These are phyloP conservation scores for Escallonia herrerae DNA, from an alignment of 129 eudicot species.

Conservation along the genomic window DNA sequence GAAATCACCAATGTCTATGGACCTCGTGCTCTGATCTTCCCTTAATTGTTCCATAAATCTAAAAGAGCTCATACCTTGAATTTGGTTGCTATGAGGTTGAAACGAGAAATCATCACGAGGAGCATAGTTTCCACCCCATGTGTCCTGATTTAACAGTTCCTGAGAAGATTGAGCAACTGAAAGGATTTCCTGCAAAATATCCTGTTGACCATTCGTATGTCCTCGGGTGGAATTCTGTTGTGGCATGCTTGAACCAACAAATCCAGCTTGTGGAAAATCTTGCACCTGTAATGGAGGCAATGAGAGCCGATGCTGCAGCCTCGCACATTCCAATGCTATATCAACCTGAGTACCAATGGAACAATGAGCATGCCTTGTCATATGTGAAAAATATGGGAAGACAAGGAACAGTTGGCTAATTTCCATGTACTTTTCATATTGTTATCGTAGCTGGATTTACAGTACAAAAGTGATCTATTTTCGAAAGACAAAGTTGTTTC, in stretches of 20 bases:
- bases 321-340: slow-evolving; percentile 91
- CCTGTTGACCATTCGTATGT: slow-evolving; percentile 36
- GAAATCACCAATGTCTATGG: slow-evolving; percentile 42
- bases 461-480: too few relatives aligned
- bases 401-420: too few relatives aligned
- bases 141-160: slow-evolving; percentile 55
- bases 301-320: slow-evolving; percentile 69
- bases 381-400: too few relatives aligned
- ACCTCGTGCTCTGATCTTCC: slow-evolving; percentile 33
- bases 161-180: slow-evolving; percentile 84
- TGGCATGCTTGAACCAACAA: slow-evolving; percentile 35
- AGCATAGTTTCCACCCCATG: slow-evolving; percentile 43
- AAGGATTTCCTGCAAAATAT: slow-evolving; percentile 73
- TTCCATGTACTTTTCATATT: too few relatives aligned
- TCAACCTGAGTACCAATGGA: slow-evolving; percentile 48
- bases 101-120: slow-evolving; percentile 61
- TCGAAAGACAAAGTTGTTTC: too few relatives aligned
- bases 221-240: slow-evolving; percentile 31
- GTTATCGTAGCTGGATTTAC: too few relatives aligned
- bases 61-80: slow-evolving; percentile 31
- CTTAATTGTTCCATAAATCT: slow-evolving; percentile 21
- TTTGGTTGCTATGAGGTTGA: slow-evolving; percentile 30
- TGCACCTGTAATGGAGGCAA: slow-evolving; percentile 82
- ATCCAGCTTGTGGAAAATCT: slow-evolving; percentile 47
- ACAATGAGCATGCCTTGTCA: background rate